Evolutionary conservation across 495 filamentous ascomycete genomes (phyloP), one percentile per base, ranked within the genome.

Genomic region (Xylaria palmicola): DNA sequence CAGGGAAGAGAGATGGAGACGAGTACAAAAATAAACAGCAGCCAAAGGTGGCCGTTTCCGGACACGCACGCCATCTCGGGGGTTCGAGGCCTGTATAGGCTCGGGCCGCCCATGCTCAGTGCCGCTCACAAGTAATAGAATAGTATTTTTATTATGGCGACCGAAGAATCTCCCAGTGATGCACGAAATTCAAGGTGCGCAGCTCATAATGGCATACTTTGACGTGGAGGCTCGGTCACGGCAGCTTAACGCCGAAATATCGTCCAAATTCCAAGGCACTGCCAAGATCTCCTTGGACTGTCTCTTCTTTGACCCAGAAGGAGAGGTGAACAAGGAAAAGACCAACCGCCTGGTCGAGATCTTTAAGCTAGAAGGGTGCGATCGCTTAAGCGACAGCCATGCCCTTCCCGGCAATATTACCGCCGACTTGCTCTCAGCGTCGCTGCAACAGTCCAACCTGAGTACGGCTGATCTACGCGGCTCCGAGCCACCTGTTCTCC

Each of bases 171-270:
- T 44, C 19, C 4, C 10, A 44, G n/a, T 6, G 19, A 22, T 22
- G 15, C 10, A 44, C 9, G 40, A 20, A 39, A 37, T 54, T 37
- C 12, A 54, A 22, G 9, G 37, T 54, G 32, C 30, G 24, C 12
- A 52, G 32, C 32, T 52, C 22, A 22, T 34, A 54, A 54, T 39
- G 29, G 50, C 37, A 30, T 39, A 37, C 8, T 54, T 54, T n/a
- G 37, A 36, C 22, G 20, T 37, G 17, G 50, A 54, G 50, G 50
- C 30, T 39, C 50, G 37, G 37, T 54, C 29, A 34, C 32, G 12
- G 37, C 50, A 39, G 37, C 50, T 54, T 20, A 39, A 39, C 20
- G 37, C 50, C 32, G 50, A 54, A 54, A 37, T 54, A 54, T 34
- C 5, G 30, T 54, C 30, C 29, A 54, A 54, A 22, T 54, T 37